Percentiles rank a stretch among this genome's conserved stretches.
Conservation (phyloP, 441 rosid genomes). For the Pelargonium cotyledonis region DNA sequence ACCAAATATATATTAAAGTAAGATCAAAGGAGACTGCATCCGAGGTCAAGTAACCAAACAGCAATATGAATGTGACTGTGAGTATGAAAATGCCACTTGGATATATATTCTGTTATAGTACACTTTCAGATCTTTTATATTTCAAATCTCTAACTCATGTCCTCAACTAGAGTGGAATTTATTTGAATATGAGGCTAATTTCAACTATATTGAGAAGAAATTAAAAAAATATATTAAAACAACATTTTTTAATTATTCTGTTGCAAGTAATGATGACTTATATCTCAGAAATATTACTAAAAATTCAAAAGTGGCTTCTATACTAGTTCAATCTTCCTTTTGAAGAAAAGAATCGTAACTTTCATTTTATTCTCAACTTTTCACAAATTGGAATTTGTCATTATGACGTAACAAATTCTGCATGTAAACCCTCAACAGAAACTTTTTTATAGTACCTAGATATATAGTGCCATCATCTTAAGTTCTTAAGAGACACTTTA, state of each 20-base stretch:
- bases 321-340: not conserved
- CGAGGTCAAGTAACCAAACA: conserved; percentile 7
- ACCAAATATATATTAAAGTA: conserved; percentile 13
- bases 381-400: not conserved
- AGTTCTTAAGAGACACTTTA: not conserved
- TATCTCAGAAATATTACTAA: not conserved
- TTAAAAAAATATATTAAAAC: no score
- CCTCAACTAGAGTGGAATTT: not conserved
- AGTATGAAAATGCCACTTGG: not conserved
- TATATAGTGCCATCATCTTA: not conserved
- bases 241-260: not conserved
- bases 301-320: not conserved
- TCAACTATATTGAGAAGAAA: not conserved
- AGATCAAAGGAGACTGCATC: conserved; percentile 5
- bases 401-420: not conserved
- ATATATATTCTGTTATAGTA: not conserved
- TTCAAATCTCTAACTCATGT: not conserved
- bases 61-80: not conserved
- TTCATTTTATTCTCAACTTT: not conserved
- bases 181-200: not conserved
- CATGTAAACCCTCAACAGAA: not conserved
- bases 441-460: not conserved
- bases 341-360: not conserved
- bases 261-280: not conserved
- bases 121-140: not conserved